Conservation (phyloP, 2,329 filamentous ascomycete species). For the Fusarium devonianum region DNA sequence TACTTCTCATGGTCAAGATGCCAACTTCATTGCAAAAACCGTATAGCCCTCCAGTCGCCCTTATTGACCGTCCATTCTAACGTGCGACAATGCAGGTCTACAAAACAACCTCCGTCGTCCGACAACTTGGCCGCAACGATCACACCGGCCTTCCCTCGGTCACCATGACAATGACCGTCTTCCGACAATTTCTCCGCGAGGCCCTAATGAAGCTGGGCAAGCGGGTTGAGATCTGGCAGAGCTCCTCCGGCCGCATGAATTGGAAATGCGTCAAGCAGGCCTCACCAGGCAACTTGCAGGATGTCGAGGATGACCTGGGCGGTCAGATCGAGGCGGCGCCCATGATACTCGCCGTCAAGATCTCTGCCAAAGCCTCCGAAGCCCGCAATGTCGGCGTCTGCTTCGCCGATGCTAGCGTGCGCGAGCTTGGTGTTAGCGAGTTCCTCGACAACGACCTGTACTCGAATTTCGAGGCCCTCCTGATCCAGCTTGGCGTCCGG, state of each 20-base stretch:
- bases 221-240: conserved; percentile 89
- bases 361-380: conserved; percentile 85
- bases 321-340: conserved; percentile 86
- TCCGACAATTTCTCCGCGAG: conserved; percentile 93
- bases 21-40: conserved; percentile 80
- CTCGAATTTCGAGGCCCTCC: conserved; percentile 94
- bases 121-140: conserved; percentile 84
- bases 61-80: conserved; percentile 1
- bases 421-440: conserved; percentile 95
- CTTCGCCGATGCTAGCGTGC: conserved; percentile 95
- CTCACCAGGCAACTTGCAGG: conserved; percentile 94
- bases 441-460: conserved; percentile 99
- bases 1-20: conserved; percentile 89
- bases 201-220: conserved; percentile 91
- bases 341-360: conserved; percentile 94
- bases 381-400: conserved; percentile 90
- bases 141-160: conserved; percentile 89
- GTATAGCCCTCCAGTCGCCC: conserved; percentile 49
- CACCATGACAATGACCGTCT: conserved; percentile 94
- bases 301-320: conserved; percentile 94
- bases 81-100: conserved; percentile 71
- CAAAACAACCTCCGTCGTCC: conserved; percentile 94
- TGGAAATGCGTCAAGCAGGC: conserved; percentile 94
- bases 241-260: conserved; percentile 76
- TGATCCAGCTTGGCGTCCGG: conserved; percentile 95